Conservation (phyloP, 495 filamentous ascomycete genomes). For the Xylaria telfairii region DNA sequence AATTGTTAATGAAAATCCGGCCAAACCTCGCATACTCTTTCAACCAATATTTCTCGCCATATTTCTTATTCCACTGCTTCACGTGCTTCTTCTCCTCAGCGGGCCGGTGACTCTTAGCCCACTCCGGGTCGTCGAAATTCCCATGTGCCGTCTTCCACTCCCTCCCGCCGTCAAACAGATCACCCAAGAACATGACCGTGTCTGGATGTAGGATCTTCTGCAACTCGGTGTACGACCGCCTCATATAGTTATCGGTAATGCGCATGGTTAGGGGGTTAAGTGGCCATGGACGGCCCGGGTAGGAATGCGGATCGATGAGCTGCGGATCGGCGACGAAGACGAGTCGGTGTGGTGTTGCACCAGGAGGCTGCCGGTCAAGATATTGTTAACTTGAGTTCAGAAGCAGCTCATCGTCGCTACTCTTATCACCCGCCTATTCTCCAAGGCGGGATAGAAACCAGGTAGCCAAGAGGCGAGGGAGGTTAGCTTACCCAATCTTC, state of each 20-base stretch:
- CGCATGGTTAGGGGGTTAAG: constrained; percentile 76
- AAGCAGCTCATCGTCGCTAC: background rate
- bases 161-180: constrained; percentile 94
- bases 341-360: constrained; percentile 82
- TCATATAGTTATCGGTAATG: constrained; percentile 89
- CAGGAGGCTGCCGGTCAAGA: constrained; percentile 62
- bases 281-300: constrained; percentile 91
- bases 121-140: constrained; percentile 65
- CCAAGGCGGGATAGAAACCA: background rate
- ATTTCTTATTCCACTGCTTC: constrained; percentile 71
- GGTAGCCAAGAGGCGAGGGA: background rate
- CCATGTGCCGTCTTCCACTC: constrained; percentile 80
- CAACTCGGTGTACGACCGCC: constrained; percentile 75
- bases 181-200: constrained; percentile 87
- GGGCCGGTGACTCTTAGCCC: constrained; percentile 55
- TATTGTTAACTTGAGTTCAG: constrained; percentile 22
- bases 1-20: constrained; percentile 75
- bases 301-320: constrained; percentile 94
- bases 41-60: constrained; percentile 81
- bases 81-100: constrained; percentile 56
- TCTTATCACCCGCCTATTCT: background rate
- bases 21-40: constrained; percentile 81
- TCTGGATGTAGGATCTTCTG: constrained; percentile 76
- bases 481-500: constrained; percentile 80
- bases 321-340: constrained; percentile 96